Conservation (phyloP, 352 stramenopile species). For the Phytopythium delawarense region DNA sequence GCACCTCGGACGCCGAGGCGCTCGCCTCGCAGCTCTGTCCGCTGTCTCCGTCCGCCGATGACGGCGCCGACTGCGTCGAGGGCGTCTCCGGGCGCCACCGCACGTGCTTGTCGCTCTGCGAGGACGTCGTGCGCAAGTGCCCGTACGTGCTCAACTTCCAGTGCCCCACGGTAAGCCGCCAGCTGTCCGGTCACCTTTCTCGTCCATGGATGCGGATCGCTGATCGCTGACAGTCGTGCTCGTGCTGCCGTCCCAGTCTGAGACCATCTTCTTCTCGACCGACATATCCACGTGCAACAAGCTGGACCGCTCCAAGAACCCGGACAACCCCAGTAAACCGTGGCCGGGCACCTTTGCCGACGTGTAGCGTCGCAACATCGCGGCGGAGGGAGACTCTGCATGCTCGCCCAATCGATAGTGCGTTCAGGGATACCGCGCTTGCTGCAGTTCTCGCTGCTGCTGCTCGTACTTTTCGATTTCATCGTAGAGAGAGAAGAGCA, state of each 20-base stretch:
- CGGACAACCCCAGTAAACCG: slow-evolving; percentile 51
- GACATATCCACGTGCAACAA: slow-evolving; percentile 76
- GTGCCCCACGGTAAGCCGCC: slow-evolving; percentile 50
- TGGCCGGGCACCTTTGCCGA: slow-evolving; percentile 79
- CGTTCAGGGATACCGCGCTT: neutral
- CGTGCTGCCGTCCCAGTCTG: slow-evolving; percentile 25
- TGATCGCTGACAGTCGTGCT: neutral
- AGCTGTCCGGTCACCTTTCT: too few species aligned
- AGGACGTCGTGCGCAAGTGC: slow-evolving; percentile 84
- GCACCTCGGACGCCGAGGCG: neutral
- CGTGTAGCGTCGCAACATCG: slow-evolving; percentile 13
- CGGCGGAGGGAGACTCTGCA: neutral
- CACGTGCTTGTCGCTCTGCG: slow-evolving; percentile 77
- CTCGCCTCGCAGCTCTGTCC: slow-evolving; percentile 26
- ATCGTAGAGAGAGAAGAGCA: slow-evolving; percentile 89
- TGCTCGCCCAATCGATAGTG: neutral
- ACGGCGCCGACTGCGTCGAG: slow-evolving; percentile 27
- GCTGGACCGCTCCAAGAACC: slow-evolving; percentile 60
- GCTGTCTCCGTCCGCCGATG: neutral
- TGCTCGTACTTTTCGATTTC: slow-evolving; percentile 67
- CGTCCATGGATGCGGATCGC: neutral
- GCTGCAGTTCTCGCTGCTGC: slow-evolving; percentile 17
- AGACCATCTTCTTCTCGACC: slow-evolving; percentile 70
- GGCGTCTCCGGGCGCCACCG: slow-evolving; percentile 38
- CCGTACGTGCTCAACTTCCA: slow-evolving; percentile 85